Conservation (phyloP, 2,329 filamentous ascomycete genomes). For the Paraphaeosphaeria minitans region DNA sequence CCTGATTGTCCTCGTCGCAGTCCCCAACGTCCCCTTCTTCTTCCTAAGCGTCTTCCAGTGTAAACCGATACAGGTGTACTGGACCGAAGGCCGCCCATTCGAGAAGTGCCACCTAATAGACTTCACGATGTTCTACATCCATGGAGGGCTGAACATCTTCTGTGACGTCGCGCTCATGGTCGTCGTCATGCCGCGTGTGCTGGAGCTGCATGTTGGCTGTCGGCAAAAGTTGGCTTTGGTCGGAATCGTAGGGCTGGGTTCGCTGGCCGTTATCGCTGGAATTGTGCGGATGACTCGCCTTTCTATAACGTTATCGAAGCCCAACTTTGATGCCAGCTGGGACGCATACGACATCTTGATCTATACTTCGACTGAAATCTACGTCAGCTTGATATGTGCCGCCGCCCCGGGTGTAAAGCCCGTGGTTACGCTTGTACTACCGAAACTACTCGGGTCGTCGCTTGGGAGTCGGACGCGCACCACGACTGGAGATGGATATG, state of each 20-base stretch:
- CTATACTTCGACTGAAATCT: slow-evolving; percentile 29
- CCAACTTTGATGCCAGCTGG: slow-evolving; percentile 25
- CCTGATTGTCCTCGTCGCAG: slow-evolving; percentile 15
- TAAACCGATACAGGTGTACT: slow-evolving; percentile 26
- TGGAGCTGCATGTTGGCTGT: slow-evolving; percentile 21
- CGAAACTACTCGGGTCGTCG: slow-evolving; percentile 23
- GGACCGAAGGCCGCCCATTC: slow-evolving; percentile 25
- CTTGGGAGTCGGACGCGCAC: slow-evolving; percentile 17
- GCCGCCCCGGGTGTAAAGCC: slow-evolving; percentile 29
- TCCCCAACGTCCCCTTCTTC: slow-evolving; percentile 22
- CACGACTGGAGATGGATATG: neutral
- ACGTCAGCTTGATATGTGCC: slow-evolving; percentile 27
- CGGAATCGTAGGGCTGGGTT: slow-evolving; percentile 24
- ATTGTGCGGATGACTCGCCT: slow-evolving; percentile 28
- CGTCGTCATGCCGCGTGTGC: slow-evolving; percentile 26
- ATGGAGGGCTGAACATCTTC: slow-evolving; percentile 21
- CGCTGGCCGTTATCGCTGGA: slow-evolving; percentile 23
- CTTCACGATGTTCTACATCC: slow-evolving; percentile 18
- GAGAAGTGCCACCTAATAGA: slow-evolving; percentile 19
- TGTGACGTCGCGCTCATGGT: slow-evolving; percentile 25
- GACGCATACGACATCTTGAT: slow-evolving; percentile 30
- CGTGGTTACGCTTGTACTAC: slow-evolving; percentile 20
- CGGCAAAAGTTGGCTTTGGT: slow-evolving; percentile 24
- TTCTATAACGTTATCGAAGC: slow-evolving; percentile 7
- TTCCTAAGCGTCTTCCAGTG: slow-evolving; percentile 24